phyloP scores from a whole-genome alignment of 1,284 basidiomycete species.

The Trametes versicolor region DNA sequence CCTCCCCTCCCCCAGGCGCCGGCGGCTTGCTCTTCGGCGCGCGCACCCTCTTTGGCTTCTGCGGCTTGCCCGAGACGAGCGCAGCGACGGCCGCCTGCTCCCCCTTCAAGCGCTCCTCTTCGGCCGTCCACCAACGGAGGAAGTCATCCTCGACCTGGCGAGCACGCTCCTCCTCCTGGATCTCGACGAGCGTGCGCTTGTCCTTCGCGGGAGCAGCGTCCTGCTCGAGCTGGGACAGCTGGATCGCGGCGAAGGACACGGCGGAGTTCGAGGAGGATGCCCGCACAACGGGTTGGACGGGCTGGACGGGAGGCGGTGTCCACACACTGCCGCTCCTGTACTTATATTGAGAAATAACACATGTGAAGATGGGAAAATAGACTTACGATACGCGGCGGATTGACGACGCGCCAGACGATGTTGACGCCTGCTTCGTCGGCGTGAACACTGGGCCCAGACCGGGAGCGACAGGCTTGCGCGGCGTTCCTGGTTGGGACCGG shows the following conservation, averaged over 20 bases:
- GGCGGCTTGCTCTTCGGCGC: constrained; percentile 14
- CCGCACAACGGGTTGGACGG: constrained; percentile 54
- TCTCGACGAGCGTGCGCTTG: constrained; percentile 77
- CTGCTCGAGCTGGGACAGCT: constrained; percentile 77
- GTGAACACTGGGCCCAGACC: constrained; percentile 68
- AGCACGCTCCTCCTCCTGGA: constrained; percentile 84
- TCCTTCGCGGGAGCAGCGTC: constrained; percentile 53
- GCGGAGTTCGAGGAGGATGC: constrained; percentile 48
- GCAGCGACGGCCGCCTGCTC: constrained; percentile 31
- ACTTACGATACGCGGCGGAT: constrained; percentile 62
- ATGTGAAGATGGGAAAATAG: too few species aligned
- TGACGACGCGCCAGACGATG: constrained; percentile 43
- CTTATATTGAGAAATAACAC: not conserved
- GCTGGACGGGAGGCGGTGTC: constrained; percentile 60
- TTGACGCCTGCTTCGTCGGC: constrained; percentile 57
- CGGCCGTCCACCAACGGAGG: constrained; percentile 86
- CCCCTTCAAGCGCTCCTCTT: constrained; percentile 71
- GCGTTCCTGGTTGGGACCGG: constrained; percentile 28
- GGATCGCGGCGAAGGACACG: constrained; percentile 85
- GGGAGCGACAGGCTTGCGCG: constrained; percentile 39
- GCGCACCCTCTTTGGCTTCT: constrained; percentile 29
- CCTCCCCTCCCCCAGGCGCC: not conserved
- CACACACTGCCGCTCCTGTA: constrained; percentile 61
- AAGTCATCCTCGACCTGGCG: constrained; percentile 79
- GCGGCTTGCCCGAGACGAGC: constrained; percentile 10